Evolutionary conservation across 768 basidiomycete genomes (phyloP), one percentile per base, ranked within the genome.

Genomic region (Pleurotus salmoneostramineus): DNA sequence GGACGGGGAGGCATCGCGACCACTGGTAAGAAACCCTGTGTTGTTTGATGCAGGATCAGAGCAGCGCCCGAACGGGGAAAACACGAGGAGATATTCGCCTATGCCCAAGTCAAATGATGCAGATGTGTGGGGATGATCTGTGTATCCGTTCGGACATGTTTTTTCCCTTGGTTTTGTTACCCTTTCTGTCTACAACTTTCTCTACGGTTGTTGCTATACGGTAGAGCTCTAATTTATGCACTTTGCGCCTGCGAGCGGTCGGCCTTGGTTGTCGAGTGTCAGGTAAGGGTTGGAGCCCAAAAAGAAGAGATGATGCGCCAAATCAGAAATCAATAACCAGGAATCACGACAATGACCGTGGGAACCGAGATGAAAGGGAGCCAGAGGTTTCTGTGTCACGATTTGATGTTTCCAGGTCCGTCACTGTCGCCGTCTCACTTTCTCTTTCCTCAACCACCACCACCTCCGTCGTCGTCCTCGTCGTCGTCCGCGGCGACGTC

Each of bases 41-140:
- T 65, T 91, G 43, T 91, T 89, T 68, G 90, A 91, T 62, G 80
- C 78, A 3, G 73, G 71, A 40, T 77, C 75, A 36, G 72, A 72
- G 48, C 61, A 69, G 65, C 64, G 62, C 52, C 47, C 73, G 37
- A 51, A 63, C 34, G 64, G 63, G 37, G 52, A 56, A 37, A 62
- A 62, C 42, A 59, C 68, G 50, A 66, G 68, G 34, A 68, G 69
- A 6, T 73, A 78, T 63, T 73, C 79, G 5, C 79, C 80, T 52
- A 87, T 87, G 85, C 87, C 88, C 50, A 82, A 87, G 21, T 74
- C 86, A 45, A 88, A 91, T 62, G 69, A 72, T 4, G 82, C 84
- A 64, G 89, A 91, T 62, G 75, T 87, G 46, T 91, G 89, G 89
- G 88, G 17, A 56, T 60, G 37, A 44, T 50, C 54, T 15, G 37